Evolutionary conservation across 768 basidiomycete species (phyloP).

Genomic region (Rubroboletus satanas): DNA sequence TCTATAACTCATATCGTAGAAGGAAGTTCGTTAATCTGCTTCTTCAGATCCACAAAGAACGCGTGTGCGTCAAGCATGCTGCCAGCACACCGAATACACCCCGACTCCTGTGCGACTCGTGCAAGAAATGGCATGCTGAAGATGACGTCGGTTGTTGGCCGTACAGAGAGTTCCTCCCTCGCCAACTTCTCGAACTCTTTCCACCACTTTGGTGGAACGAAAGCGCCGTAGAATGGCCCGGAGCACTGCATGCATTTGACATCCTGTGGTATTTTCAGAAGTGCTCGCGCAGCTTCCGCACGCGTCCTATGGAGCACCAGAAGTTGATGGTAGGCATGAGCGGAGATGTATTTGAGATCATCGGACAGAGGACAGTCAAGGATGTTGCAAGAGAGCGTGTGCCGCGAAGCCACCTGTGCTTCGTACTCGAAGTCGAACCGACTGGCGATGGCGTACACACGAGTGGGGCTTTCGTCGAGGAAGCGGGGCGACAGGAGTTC

Average conservation of each 20-base stretch:
- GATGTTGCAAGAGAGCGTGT: constrained; percentile 52
- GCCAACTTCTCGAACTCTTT: constrained; percentile 53
- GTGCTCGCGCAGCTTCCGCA: constrained; percentile 42
- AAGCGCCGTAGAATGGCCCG: constrained; percentile 41
- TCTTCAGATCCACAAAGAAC: constrained; percentile 53
- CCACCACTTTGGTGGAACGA: constrained; percentile 68
- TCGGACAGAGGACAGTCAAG: constrained; percentile 56
- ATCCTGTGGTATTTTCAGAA: constrained; percentile 45
- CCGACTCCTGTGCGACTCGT: constrained; percentile 44
- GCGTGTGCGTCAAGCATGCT: constrained; percentile 62
- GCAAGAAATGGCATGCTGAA: constrained; percentile 61
- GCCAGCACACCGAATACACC: constrained; percentile 61
- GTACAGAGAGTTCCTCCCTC: constrained; percentile 49
- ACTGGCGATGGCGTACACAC: constrained; percentile 69
- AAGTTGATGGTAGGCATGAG: constrained; percentile 64
- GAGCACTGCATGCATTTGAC: constrained; percentile 71
- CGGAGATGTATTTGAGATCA: constrained; percentile 63
- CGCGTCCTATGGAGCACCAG: constrained; percentile 58
- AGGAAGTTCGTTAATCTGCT: constrained; percentile 51
- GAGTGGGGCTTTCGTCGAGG: constrained; percentile 45
- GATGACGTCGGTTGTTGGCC: constrained; percentile 57
- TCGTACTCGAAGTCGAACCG: constrained; percentile 63
- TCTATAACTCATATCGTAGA: constrained; percentile 35
- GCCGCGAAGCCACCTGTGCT: constrained; percentile 53
- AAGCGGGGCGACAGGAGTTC: constrained; percentile 50